Percentiles rank a stretch among this genome's conserved stretches.
phyloP scores from a whole-genome alignment of 169 alveolate species.

The Plasmodium coatneyi region DNA sequence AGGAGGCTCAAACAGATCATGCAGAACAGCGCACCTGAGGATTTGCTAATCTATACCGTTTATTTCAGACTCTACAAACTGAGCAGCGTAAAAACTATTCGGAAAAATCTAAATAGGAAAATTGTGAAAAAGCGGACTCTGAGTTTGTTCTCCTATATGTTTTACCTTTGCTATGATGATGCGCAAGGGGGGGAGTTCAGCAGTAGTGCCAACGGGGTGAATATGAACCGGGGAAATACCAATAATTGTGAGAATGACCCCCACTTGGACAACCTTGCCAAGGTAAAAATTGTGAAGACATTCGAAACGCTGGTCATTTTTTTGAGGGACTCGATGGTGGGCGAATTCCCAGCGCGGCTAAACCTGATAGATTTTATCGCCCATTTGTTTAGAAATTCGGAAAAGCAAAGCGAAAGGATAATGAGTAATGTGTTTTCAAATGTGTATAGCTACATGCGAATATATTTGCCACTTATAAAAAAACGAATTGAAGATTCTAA shows the following conservation, averaged over 20 bases:
- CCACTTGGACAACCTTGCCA: not conserved
- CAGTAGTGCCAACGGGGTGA: not conserved
- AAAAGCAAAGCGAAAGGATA: slow-evolving; percentile 23
- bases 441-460: slow-evolving; percentile 65
- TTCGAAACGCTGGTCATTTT: slow-evolving; percentile 64
- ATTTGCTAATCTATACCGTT: slow-evolving; percentile 34
- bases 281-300: slow-evolving; percentile 51
- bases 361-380: slow-evolving; percentile 34
- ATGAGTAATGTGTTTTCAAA: slow-evolving; percentile 71
- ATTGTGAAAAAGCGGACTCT: slow-evolving; percentile 53
- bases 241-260: not conserved
- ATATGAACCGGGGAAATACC: not conserved
- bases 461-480: slow-evolving; percentile 59
- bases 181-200: not conserved
- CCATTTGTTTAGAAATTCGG: slow-evolving; percentile 21
- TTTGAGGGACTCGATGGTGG: slow-evolving; percentile 54
- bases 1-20: not conserved
- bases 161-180: slow-evolving; percentile 65
- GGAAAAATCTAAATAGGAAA: slow-evolving; percentile 43
- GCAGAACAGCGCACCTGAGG: slow-evolving; percentile 5
- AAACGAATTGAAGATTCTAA: slow-evolving; percentile 39
- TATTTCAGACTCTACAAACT: slow-evolving; percentile 57
- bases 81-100: slow-evolving; percentile 38
- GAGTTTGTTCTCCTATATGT: slow-evolving; percentile 56
- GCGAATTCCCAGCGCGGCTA: slow-evolving; percentile 62